phyloP scores from a whole-genome alignment of 139 green algal species.

The Micromonas pusilla region DNA sequence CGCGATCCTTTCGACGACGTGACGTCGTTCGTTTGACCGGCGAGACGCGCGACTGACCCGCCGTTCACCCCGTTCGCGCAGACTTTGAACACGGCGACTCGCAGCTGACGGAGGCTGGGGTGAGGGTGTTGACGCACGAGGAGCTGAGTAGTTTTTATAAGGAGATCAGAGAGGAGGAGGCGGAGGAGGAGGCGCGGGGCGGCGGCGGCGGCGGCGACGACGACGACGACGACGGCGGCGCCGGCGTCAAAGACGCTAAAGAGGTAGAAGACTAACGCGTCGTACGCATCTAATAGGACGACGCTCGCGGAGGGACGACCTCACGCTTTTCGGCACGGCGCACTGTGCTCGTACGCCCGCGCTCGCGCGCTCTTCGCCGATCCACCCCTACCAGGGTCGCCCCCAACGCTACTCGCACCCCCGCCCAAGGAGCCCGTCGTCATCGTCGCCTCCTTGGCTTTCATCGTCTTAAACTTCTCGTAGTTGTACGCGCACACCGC shows the following conservation, averaged over 20 bases:
- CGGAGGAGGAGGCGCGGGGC: neutral
- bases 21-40: too few relatives aligned
- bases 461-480: slow-evolving; percentile 32
- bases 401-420: too few relatives aligned
- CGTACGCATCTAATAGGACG: too few relatives aligned
- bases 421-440: neutral
- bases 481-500: slow-evolving; percentile 49
- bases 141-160: slow-evolving; percentile 12
- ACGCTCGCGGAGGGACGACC: too few relatives aligned
- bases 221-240: neutral
- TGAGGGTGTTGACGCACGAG: slow-evolving; percentile 9
- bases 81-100: neutral
- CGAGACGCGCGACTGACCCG: too few relatives aligned
- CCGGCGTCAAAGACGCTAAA: neutral
- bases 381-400: too few relatives aligned
- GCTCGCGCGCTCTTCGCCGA: too few relatives aligned
- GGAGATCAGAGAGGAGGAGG: slow-evolving; percentile 7
- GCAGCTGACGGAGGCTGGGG: slow-evolving; percentile 36
- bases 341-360: too few relatives aligned
- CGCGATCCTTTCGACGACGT: too few relatives aligned
- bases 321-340: too few relatives aligned
- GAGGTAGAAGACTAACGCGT: neutral
- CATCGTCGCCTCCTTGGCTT: neutral
- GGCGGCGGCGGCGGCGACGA: neutral
- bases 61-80: too few relatives aligned